Base-by-base conservation (phyloP, 1,139 yeast genomes). In the Sugiyamaella japonica region DNA sequence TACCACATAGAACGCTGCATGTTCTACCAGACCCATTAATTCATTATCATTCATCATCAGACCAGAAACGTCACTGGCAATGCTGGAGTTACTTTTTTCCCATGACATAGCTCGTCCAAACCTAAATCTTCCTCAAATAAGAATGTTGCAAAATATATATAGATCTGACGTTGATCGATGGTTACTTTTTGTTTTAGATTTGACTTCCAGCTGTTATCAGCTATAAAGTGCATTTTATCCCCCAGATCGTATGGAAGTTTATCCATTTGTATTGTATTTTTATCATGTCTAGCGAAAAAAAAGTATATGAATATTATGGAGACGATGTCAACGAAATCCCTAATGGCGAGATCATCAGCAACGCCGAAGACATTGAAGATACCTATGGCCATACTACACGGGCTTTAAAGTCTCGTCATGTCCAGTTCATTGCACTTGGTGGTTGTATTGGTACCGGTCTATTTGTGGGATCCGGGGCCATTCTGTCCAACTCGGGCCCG, bases 391-490 rank as follows among this genome's bases (percentile, higher is more conserved):
- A 45, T 32, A 52, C 56, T 36, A 56, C 57, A 25, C 59, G 80
- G 57, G 74, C 72, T 10, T 72, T 80, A 57, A 82, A 82, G 58
- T 82, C 70, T 45, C 77, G 89, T 73, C 83, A 87, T 76, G 77
- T 89, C 63, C 86, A 85, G 66, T 86, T 89, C 84, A 84, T 89
- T 67, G 95, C 95, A 42, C 83, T 89, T 59, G 96, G 96, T 67
- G 95, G 96, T 61, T 80, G 90, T 55, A 87, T 89, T 59, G 96
- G 96, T 69, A 87, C 85, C 0, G 86, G 86, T 63, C 76, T 84
- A 41, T 83, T 85, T 62, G 82, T 86, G 56, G 90, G 91, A 56
- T 75, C 84, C 36, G 90, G 89, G 48, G 71, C 77, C 49, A 79
- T 83, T 37, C 71, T 85, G 53, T 63, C 71, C 31, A 70, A 74